Evolutionary conservation across 2,329 filamentous ascomycete genomes (phyloP).

Genomic region (Colletotrichum falcatum): DNA sequence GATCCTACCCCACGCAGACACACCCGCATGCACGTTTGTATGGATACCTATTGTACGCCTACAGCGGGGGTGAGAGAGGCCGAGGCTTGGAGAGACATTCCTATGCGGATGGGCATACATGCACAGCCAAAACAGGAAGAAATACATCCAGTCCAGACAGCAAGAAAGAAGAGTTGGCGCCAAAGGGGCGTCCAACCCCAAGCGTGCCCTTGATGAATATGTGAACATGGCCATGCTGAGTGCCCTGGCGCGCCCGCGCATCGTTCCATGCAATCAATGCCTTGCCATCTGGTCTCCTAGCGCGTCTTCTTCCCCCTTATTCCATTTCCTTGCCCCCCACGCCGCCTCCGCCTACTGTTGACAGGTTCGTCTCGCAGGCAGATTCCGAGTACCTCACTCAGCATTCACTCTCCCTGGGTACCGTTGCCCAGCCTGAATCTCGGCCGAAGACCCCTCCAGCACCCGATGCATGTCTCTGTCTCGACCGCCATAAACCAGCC

Average conservation of each 20-base stretch:
- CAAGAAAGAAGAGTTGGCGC: constrained; percentile 14
- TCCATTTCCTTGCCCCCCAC: neutral
- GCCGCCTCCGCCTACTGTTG: neutral
- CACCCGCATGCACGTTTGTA: constrained; percentile 13
- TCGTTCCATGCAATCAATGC: constrained; percentile 10
- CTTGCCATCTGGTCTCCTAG: constrained; percentile 12
- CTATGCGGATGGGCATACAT: neutral
- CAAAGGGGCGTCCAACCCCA: neutral
- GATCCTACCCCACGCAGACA: constrained; percentile 26
- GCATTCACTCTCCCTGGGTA: neutral
- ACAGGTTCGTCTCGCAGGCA: neutral
- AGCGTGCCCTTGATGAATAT: neutral
- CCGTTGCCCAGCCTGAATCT: constrained; percentile 20
- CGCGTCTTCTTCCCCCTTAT: neutral
- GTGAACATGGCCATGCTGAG: neutral
- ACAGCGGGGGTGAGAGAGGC: neutral
- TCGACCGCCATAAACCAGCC: neutral
- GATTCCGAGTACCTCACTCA: neutral
- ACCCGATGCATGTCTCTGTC: constrained; percentile 27
- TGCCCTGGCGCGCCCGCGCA: constrained; percentile 16
- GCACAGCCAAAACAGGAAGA: constrained; percentile 9
- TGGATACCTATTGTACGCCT: neutral
- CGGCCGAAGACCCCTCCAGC: constrained; percentile 27
- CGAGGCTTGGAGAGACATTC: constrained; percentile 8
- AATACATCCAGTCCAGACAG: neutral